Conservation (phyloP, 345 rosid species). For the Mercurialis annua region DNA sequence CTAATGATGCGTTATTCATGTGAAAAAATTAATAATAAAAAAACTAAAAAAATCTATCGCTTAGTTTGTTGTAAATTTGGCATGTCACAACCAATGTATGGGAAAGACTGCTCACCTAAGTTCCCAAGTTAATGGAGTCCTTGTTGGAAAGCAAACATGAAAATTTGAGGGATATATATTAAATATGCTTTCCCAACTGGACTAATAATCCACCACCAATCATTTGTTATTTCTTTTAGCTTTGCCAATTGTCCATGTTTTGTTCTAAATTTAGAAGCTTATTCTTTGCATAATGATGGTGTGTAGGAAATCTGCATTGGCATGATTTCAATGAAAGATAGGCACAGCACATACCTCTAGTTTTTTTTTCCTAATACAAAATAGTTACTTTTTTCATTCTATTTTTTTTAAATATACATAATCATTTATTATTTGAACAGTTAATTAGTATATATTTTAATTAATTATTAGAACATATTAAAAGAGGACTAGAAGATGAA, state of each 20-base stretch:
- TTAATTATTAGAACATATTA: too few species aligned
- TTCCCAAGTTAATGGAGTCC: conserved; percentile 12
- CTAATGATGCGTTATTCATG: too few species aligned
- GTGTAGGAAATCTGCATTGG: background rate
- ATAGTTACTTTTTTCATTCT: background rate
- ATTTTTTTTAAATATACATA: too few species aligned
- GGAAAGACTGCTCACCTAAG: background rate
- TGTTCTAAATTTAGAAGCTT: background rate
- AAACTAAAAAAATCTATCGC: too few species aligned
- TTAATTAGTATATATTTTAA: too few species aligned
- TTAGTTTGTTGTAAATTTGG: conserved; percentile 7
- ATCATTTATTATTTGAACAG: too few species aligned
- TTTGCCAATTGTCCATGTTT: background rate
- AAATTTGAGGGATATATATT: background rate
- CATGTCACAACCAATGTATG: too few species aligned
- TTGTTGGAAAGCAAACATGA: conserved; percentile 16
- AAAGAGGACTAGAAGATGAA: too few species aligned
- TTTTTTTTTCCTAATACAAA: background rate
- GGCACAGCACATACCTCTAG: background rate
- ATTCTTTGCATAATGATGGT: background rate
- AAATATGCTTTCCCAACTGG: background rate
- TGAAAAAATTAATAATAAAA: too few species aligned
- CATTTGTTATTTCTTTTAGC: background rate
- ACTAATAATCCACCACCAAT: conserved; percentile 17
- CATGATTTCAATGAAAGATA: background rate